These are phyloP conservation scores for Pyrenula massariospora DNA, from an alignment of 495 filamentous ascomycete species.

Conservation along the genomic window DNA sequence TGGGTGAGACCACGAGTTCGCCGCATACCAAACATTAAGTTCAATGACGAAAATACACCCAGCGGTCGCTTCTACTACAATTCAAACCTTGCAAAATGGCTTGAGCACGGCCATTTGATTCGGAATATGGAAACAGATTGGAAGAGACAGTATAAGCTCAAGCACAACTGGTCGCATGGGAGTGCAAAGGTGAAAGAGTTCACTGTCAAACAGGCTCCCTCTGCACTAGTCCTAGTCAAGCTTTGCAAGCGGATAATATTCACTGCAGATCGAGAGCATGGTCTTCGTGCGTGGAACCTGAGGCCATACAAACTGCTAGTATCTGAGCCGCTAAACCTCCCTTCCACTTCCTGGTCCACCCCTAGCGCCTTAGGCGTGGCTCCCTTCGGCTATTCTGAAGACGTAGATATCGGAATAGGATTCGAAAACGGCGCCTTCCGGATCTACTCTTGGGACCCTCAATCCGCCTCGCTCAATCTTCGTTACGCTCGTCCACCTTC, in stretches of 20 bases:
- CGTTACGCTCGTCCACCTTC: conserved; percentile 43
- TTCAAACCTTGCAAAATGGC: conserved; percentile 67
- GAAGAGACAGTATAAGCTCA: conserved; percentile 83
- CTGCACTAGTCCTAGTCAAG: conserved; percentile 53
- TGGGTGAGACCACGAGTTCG: conserved; percentile 80
- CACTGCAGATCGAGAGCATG: conserved; percentile 57
- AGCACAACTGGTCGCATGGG: conserved; percentile 86
- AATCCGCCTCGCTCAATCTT: conserved; percentile 24
- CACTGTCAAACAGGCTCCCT: conserved; percentile 43
- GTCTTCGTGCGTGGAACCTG: conserved; percentile 69
- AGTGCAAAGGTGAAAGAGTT: conserved; percentile 72
- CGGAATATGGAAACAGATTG: conserved; percentile 50
- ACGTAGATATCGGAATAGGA: conserved; percentile 47
- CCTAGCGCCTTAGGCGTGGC: conserved; percentile 17
- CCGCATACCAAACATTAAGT: conserved; percentile 57
- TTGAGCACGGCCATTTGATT: conserved; percentile 56
- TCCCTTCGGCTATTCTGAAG: conserved; percentile 27
- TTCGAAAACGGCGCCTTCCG: conserved; percentile 67
- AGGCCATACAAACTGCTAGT: conserved; percentile 43
- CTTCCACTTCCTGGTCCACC: conserved; percentile 5
- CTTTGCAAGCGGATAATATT: conserved; percentile 65
- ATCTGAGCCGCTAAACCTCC: conserved; percentile 20
- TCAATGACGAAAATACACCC: conserved; percentile 7
- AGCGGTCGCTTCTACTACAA: conserved; percentile 40
- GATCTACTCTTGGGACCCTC: conserved; percentile 47